Conservation (phyloP, 192 early-diverging fungal species). For the Geranomyces variabilis region DNA sequence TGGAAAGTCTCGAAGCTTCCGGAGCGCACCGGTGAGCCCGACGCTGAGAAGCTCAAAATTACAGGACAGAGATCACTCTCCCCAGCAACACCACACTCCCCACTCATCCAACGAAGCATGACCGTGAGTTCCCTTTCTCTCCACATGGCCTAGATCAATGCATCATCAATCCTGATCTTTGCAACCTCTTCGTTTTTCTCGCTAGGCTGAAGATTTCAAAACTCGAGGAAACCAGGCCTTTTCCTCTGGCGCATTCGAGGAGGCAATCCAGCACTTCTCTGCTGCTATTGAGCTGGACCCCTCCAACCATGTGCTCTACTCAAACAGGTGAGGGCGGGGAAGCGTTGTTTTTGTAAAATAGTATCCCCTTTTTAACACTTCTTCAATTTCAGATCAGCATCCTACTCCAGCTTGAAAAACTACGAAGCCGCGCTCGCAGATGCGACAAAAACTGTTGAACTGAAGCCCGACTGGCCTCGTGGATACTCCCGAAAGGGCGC, state of each 20-base stretch:
- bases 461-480: slow-evolving; percentile 87
- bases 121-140: too few species aligned
- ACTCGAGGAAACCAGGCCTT: slow-evolving; percentile 85
- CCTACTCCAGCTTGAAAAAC: slow-evolving; percentile 76
- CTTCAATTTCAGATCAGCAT: slow-evolving; percentile 69
- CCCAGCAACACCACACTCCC: too few species aligned
- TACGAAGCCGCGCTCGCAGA: slow-evolving; percentile 79
- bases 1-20: too few species aligned
- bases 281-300: slow-evolving; percentile 86
- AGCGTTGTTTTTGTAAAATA: neutral
- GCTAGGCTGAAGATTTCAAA: slow-evolving; percentile 71
- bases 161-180: too few species aligned
- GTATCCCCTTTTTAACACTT: neutral
- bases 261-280: slow-evolving; percentile 78
- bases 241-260: slow-evolving; percentile 71
- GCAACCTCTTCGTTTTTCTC: too few species aligned
- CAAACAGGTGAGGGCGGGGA: slow-evolving; percentile 62
- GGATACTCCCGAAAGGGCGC: slow-evolving; percentile 90
- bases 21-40: too few species aligned
- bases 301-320: slow-evolving; percentile 89
- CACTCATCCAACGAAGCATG: too few species aligned
- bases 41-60: too few species aligned
- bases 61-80: too few species aligned
- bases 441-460: slow-evolving; percentile 80
- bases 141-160: too few species aligned